These are phyloP conservation scores for Chaetomium globosum DNA, from an alignment of 2,329 filamentous ascomycete genomes.

Conservation along the genomic window DNA sequence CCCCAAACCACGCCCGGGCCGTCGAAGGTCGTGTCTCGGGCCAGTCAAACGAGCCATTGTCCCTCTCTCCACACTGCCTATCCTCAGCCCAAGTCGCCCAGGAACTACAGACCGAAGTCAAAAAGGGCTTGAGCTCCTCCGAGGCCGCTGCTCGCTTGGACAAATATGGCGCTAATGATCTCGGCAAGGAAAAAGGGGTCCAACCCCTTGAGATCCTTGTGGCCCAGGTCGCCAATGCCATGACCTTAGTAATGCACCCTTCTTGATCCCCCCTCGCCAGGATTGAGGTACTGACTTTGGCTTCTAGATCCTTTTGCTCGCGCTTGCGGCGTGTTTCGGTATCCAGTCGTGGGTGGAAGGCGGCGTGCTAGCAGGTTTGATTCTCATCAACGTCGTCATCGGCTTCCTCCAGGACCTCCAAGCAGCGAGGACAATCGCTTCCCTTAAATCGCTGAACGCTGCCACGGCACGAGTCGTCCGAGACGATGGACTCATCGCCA, in stretches of 20 bases:
- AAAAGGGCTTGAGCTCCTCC: constrained; percentile 64
- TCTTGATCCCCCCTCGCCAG: constrained; percentile 34
- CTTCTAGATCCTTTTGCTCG: constrained; percentile 65
- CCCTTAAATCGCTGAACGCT: constrained; percentile 60
- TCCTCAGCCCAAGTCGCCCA: constrained; percentile 62
- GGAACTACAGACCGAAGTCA: constrained; percentile 64
- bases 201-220: constrained; percentile 71
- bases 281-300: constrained; percentile 43
- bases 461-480: constrained; percentile 60
- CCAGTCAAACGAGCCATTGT: constrained; percentile 55
- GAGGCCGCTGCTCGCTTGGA: constrained; percentile 63
- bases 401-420: constrained; percentile 64
- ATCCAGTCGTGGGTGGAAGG: constrained; percentile 70
- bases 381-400: constrained; percentile 67
- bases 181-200: constrained; percentile 70
- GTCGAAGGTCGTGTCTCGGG: constrained; percentile 43
- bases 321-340: constrained; percentile 69
- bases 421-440: constrained; percentile 65
- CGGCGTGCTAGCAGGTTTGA: constrained; percentile 67
- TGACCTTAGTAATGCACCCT: constrained; percentile 62
- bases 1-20: background rate
- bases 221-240: constrained; percentile 74
- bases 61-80: constrained; percentile 65
- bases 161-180: constrained; percentile 67
- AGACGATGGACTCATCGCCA: constrained; percentile 56